These are phyloP conservation scores for Colletotrichum tropicale DNA, from an alignment of 2,329 filamentous ascomycete genomes.

Conservation along the genomic window DNA sequence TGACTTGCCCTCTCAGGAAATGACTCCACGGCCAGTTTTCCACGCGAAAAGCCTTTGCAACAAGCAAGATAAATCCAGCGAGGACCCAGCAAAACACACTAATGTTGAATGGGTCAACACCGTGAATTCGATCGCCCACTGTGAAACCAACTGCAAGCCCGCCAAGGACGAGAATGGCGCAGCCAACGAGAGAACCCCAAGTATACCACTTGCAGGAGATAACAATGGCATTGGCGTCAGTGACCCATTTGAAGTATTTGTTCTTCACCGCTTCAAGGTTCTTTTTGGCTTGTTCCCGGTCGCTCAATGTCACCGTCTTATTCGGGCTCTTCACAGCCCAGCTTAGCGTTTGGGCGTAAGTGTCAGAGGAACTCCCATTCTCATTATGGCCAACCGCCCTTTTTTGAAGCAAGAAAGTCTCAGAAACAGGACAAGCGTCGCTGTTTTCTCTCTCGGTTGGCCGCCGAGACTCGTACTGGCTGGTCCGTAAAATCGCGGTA, in stretches of 20 bases:
- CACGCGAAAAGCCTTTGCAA: neutral
- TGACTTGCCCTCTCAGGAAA: neutral
- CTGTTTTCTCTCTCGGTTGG: neutral
- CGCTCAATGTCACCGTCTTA: neutral
- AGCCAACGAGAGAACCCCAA: neutral
- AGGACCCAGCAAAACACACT: neutral
- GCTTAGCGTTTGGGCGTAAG: neutral
- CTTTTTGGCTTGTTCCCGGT: neutral
- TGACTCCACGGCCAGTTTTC: neutral
- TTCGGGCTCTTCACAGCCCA: neutral
- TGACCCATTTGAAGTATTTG: neutral
- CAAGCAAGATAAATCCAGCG: neutral
- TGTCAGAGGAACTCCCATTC: neutral
- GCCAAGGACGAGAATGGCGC: neutral
- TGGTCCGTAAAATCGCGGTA: neutral
- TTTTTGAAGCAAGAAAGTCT: neutral
- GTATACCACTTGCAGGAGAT: neutral
- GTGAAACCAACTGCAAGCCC: neutral
- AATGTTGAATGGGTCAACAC: neutral
- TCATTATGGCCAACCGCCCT: neutral
- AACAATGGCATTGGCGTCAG: neutral
- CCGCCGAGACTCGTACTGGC: neutral
- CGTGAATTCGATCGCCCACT: neutral
- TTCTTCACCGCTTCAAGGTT: neutral
- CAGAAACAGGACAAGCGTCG: neutral